Conservation (phyloP, 495 filamentous ascomycete species). For the Penicillium odoratum region DNA sequence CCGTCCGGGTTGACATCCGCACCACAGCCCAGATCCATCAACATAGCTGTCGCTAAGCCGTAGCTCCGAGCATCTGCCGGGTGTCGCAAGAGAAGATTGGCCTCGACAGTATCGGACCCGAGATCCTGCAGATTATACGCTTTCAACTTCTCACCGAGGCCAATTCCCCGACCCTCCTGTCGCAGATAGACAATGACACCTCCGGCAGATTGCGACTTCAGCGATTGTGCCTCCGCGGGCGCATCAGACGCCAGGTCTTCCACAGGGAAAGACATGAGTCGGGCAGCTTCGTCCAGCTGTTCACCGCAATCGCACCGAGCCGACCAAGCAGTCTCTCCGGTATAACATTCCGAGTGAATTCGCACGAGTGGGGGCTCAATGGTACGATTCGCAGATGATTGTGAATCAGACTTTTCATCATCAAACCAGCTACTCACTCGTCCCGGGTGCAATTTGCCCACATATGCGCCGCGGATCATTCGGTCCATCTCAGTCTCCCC, state of each 20-base stretch:
- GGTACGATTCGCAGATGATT: conserved; percentile 11
- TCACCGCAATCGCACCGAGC: conserved; percentile 97
- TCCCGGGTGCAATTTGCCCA: conserved; percentile 83
- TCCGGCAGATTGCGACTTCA: conserved; percentile 57
- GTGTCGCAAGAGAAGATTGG: conserved; percentile 86
- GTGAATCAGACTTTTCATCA: conserved; percentile 23
- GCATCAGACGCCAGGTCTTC: conserved; percentile 36
- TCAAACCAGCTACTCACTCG: conserved; percentile 67
- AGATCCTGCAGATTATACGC: conserved; percentile 97
- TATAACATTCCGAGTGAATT: conserved; percentile 99
- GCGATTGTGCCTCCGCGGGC: conserved; percentile 38
- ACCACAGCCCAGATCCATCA: conserved; percentile 76
- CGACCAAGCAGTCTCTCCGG: conserved; percentile 96
- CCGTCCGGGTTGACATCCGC: conserved; percentile 60
- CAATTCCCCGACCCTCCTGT: conserved; percentile 95
- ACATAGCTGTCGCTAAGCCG: conserved; percentile 90
- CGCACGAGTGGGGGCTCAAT: conserved; percentile 68
- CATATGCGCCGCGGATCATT: conserved; percentile 92
- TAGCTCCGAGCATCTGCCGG: conserved; percentile 94
- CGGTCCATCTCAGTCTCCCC: conserved; percentile 96
- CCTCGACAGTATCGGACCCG: conserved; percentile 93
- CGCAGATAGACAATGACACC: conserved; percentile 94
- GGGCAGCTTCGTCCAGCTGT: conserved; percentile 93
- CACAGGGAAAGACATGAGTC: conserved; percentile 83
- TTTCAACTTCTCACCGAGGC: conserved; percentile 91